phyloP scores from a whole-genome alignment of 345 rosid species.

The Citropsis articulata region DNA sequence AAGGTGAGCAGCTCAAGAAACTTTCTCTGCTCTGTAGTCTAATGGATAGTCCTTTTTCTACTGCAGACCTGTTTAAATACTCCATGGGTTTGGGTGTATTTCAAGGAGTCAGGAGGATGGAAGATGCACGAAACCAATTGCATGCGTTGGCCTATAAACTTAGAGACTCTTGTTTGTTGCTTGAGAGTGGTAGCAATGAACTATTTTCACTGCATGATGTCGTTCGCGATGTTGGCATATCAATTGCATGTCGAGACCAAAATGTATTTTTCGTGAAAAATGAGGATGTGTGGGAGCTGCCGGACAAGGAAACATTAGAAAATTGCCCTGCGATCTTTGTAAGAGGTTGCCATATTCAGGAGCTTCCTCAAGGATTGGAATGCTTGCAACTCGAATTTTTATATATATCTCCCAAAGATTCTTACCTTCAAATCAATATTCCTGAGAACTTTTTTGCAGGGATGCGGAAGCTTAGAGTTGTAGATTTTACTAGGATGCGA shows the following conservation, averaged over 20 bases:
- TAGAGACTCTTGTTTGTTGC: conserved; percentile 13
- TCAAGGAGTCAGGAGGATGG: neutral
- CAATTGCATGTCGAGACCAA: conserved; percentile 7
- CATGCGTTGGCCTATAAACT: neutral
- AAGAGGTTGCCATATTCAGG: neutral
- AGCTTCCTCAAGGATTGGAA: neutral
- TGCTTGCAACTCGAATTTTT: neutral
- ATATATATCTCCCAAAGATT: too few relatives aligned
- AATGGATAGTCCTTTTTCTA: neutral
- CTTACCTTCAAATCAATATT: too few relatives aligned
- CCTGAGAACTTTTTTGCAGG: too few relatives aligned
- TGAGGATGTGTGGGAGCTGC: neutral
- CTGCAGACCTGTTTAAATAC: neutral
- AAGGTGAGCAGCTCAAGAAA: neutral
- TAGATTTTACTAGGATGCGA: neutral
- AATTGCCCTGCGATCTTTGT: neutral
- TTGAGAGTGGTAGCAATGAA: neutral
- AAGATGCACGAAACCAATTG: conserved; percentile 8
- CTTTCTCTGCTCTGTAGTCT: neutral
- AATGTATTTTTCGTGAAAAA: neutral
- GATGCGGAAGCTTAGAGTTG: neutral
- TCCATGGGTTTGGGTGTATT: conserved; percentile 16
- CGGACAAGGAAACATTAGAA: neutral
- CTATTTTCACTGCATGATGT: conserved; percentile 1
- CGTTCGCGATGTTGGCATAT: conserved; percentile 6